A percentile compares a stretch with the other conserved stretches of the same genome.
These are phyloP conservation scores for Blastomyces gilchristii DNA, from an alignment of 2,329 filamentous ascomycete genomes.

Conservation along the genomic window DNA sequence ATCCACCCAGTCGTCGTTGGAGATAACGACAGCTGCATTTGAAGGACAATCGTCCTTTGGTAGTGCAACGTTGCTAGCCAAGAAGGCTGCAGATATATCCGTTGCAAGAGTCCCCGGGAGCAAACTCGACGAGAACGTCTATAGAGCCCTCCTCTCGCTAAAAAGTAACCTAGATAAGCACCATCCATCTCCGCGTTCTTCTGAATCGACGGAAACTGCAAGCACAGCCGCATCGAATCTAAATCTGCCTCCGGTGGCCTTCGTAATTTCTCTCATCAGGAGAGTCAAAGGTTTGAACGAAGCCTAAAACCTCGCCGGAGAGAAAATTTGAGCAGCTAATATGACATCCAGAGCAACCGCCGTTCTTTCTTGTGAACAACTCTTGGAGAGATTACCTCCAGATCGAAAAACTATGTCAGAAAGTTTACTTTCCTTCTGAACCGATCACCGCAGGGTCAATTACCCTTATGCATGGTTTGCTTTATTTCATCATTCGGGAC, in stretches of 20 bases:
- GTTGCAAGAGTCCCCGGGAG: constrained; percentile 30
- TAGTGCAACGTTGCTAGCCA: constrained; percentile 39
- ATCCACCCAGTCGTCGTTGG: constrained; percentile 20
- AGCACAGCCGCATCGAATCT: constrained; percentile 23
- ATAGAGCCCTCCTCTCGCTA: constrained; percentile 28
- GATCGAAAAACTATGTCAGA: constrained; percentile 30
- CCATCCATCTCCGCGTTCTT: constrained; percentile 19
- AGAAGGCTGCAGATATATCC: constrained; percentile 20
- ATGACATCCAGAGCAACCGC: constrained; percentile 20
- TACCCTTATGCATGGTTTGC: constrained; percentile 19
- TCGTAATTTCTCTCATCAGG: constrained; percentile 25
- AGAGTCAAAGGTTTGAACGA: constrained; percentile 18
- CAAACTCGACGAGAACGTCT: constrained; percentile 27
- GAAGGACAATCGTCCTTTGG: constrained; percentile 42
- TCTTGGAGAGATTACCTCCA: constrained; percentile 21
- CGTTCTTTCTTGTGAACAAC: constrained; percentile 21
- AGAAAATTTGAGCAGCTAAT: neutral
- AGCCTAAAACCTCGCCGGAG: no score
- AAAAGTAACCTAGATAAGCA: constrained; percentile 31
- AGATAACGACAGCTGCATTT: constrained; percentile 17
- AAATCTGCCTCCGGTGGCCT: constrained; percentile 26
- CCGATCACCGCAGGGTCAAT: constrained; percentile 17
- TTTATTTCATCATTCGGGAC: constrained; percentile 21
- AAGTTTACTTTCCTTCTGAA: constrained; percentile 30
- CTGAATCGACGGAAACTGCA: constrained; percentile 11